Evolutionary conservation across 148 eudicot species (phyloP), one percentile per base, ranked within the genome.

Genomic region (Pouteria glomerata): DNA sequence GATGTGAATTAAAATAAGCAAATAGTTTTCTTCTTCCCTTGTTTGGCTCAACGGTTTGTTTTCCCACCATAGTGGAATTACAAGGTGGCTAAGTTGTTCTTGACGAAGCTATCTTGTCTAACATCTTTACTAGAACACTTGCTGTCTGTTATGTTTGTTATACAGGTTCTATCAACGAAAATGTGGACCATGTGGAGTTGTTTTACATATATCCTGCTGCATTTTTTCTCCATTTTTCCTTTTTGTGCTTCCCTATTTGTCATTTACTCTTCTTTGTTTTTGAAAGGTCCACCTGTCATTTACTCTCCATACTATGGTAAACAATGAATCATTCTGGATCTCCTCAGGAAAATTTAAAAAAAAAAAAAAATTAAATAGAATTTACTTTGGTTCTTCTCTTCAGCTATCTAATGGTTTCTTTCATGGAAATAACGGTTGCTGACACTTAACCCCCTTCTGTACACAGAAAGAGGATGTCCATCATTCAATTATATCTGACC

Each of bases 391-490:
- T 69, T 68, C 19, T 51, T 70, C 29, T 57, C 65, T 57, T 42
- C 26, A 41, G 57, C 35, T 35, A 31, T 42, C 19, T 24, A 8
- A 26, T 42, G 4, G 8, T 18, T 44, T 34, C n/a, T 59, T 63
- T 42, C 23, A 31, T 70, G 6, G 8, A n/a, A 0, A 15, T 18
- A 13, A 30, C 62, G 57, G 39, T 42, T 51, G 57, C 59, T 70
- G 58, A 47, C 71, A 47, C 45, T 50, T 4, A 6, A 52, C 14
- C 14, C n/a, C 59, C 33, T 78, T 78, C 39, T 60, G 47, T 65
- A 41, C 76, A 84, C 96, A 96, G 99, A 96, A 96, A 88, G 99
- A 96, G 83, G 99, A 96, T 81, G 99, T 96, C 65, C 99, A 96
- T 82, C 99, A 96, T 79, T 96, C 99, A 57, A 96, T 96, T 64